phyloP scores from a whole-genome alignment of 2,329 filamentous ascomycete species.

The Nemania sp. region DNA sequence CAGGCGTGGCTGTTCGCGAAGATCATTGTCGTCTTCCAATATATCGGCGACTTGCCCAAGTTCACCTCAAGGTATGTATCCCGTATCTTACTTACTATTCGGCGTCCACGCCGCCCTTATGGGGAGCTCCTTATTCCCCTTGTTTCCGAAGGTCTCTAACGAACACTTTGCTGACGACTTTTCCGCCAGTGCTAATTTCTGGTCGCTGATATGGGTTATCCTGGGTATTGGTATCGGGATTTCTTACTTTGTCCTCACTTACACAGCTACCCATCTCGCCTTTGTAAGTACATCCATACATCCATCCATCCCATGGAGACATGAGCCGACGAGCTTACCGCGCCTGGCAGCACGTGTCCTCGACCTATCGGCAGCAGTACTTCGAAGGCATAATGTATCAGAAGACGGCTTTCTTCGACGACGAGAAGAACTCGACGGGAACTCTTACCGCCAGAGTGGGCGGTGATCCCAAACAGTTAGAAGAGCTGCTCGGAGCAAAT shows the following conservation, averaged over 20 bases:
- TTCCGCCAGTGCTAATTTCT: slow-evolving; percentile 54
- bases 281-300: slow-evolving; percentile 35
- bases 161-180: background rate
- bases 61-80: slow-evolving; percentile 42
- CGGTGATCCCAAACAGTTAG: slow-evolving; percentile 62
- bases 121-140: background rate
- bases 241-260: slow-evolving; percentile 57
- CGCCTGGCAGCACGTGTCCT: slow-evolving; percentile 48
- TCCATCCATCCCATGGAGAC: background rate
- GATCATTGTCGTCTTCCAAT: slow-evolving; percentile 56
- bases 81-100: background rate
- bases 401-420: slow-evolving; percentile 64
- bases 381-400: slow-evolving; percentile 64
- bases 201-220: slow-evolving; percentile 68
- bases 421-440: slow-evolving; percentile 62
- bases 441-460: slow-evolving; percentile 62
- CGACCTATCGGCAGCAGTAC: slow-evolving; percentile 63
- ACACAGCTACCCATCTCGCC: slow-evolving; percentile 51
- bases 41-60: slow-evolving; percentile 35
- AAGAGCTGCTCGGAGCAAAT: slow-evolving; percentile 66
- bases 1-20: slow-evolving; percentile 61
- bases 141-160: background rate
- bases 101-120: no score
- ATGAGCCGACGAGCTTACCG: slow-evolving; percentile 14
- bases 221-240: slow-evolving; percentile 58